Base-by-base conservation (phyloP, 768 basidiomycete genomes). In the Trametes gibbosa region DNA sequence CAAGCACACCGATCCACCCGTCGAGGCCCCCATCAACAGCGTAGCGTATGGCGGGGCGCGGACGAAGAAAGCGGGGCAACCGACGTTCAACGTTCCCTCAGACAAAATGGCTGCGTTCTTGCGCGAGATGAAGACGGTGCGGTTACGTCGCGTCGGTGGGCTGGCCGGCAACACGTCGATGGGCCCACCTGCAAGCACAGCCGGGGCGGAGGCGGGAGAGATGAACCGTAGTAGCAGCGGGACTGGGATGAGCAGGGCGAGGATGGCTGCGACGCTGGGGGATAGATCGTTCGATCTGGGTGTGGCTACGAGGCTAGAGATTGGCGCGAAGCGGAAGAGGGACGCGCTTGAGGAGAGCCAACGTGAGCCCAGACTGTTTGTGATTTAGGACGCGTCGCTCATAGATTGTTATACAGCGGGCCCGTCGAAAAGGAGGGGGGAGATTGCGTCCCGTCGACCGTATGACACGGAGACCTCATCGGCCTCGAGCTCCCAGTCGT, bases 51-150 rank as follows among this genome's bases (percentile, higher is more conserved):
- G 58, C 21, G 67, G 72, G 5, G 63, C 72, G 14, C 77, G 76
- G 37, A 56, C 70, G 35, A 74, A 67, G 53, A 81, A 82, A 52
- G 70, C 79, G 14, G 86, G 86, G 7, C 80, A 82, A 57, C 85
- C 90, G 0, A 84, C 87, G 0, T 76, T 91, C 12, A 87, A 86
- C n/a, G 77, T 92, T 10, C 80, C 88, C 0, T 79, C 86, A 2
- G 90, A 92, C 61, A 89, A 92, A 69, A 90, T 92, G 87, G 87
- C 86, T 0, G 89, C 86, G 1, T 92, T 92, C 66, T 71, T 92
- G 62, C 84, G 74, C 6, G 90, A 92, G 70, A 84, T 92, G 79
- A 92, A 90, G 76, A 86, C 81, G 1, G 87, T 84, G 24, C 77
- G 85, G 48, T 66, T 92, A 50, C 80, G 81, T 61, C 89, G 82